Percentiles rank a stretch among this genome's conserved stretches.
phyloP scores from a whole-genome alignment of 2,329 filamentous ascomycete genomes.

The Cyanodermella asteris region DNA sequence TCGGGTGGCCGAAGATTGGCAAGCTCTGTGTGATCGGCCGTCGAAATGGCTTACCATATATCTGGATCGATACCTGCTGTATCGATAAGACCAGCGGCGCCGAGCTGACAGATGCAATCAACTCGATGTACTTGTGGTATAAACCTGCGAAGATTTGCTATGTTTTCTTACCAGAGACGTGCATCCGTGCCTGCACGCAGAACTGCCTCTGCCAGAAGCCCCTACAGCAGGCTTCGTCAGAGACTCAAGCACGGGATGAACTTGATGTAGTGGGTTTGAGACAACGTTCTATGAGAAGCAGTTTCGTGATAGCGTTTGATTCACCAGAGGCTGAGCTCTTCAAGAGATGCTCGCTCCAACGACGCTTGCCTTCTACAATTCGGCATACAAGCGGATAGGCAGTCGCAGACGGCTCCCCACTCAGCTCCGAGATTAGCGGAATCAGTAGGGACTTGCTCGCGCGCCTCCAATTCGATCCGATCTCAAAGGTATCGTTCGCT shows the following conservation, averaged over 20 bases:
- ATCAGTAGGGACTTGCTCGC: too few species aligned
- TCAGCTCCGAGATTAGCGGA: too few species aligned
- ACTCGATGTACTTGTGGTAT: conserved; percentile 8
- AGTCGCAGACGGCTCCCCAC: too few species aligned
- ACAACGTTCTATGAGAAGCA: too few species aligned
- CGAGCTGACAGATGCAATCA: conserved; percentile 8
- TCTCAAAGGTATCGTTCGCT: too few species aligned
- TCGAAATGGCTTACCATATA: neutral
- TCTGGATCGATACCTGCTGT: conserved; percentile 10
- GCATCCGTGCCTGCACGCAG: too few species aligned
- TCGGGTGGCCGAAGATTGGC: conserved; percentile 1
- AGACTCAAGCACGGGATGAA: too few species aligned
- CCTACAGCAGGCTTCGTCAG: too few species aligned
- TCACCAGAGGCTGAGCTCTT: conserved; percentile 11
- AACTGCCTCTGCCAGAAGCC: too few species aligned
- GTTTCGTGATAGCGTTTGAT: conserved; percentile 10
- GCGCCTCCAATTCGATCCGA: too few species aligned
- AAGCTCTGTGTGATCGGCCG: conserved; percentile 1
- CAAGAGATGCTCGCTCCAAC: conserved; percentile 11
- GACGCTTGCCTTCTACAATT: conserved; percentile 7
- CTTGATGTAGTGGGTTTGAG: too few species aligned
- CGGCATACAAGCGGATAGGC: conserved; percentile 3
- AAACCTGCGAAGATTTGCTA: conserved; percentile 7
- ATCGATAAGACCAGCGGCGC: conserved; percentile 10
- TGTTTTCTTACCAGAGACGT: conserved; percentile 8